phyloP scores from a whole-genome alignment of 768 basidiomycete genomes.

The Auriculariales sp. region DNA sequence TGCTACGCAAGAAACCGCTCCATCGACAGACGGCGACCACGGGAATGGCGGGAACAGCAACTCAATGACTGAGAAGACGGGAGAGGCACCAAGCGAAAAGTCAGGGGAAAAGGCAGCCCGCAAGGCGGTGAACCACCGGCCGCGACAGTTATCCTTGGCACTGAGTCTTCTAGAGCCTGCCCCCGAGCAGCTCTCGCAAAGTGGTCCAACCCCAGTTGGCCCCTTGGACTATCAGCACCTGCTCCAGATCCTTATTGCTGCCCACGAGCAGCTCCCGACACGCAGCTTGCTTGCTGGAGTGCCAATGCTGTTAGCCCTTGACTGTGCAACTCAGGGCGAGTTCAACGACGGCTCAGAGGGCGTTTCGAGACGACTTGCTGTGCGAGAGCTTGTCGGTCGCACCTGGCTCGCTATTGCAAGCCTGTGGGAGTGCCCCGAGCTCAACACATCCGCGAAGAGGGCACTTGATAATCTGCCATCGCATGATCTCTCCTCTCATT shows the following conservation, averaged over 20 bases:
- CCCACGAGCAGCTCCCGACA: slow-evolving; percentile 61
- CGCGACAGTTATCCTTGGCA: slow-evolving; percentile 6
- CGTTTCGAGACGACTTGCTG: slow-evolving; percentile 30
- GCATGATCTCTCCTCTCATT: slow-evolving; percentile 22
- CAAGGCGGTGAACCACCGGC: neutral
- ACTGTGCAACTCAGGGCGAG: slow-evolving; percentile 28
- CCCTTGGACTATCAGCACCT: slow-evolving; percentile 65
- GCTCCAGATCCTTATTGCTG: slow-evolving; percentile 45
- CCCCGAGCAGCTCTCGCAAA: slow-evolving; percentile 5
- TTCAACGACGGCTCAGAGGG: slow-evolving; percentile 25
- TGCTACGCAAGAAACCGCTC: slow-evolving; percentile 8
- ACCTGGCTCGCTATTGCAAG: slow-evolving; percentile 57
- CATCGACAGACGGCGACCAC: neutral
- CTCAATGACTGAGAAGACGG: neutral
- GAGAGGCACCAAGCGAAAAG: neutral
- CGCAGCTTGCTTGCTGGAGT: slow-evolving; percentile 62
- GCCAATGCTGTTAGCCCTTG: slow-evolving; percentile 76
- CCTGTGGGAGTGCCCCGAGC: slow-evolving; percentile 49
- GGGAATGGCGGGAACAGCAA: too few relatives aligned
- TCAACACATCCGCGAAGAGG: slow-evolving; percentile 42
- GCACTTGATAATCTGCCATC: slow-evolving; percentile 28
- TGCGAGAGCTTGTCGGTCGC: slow-evolving; percentile 48
- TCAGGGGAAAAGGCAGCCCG: neutral
- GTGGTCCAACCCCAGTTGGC: slow-evolving; percentile 32
- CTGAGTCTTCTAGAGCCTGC: slow-evolving; percentile 7